Base-by-base conservation (phyloP, 2,329 filamentous ascomycete species). In the Scorias spongiosa region DNA sequence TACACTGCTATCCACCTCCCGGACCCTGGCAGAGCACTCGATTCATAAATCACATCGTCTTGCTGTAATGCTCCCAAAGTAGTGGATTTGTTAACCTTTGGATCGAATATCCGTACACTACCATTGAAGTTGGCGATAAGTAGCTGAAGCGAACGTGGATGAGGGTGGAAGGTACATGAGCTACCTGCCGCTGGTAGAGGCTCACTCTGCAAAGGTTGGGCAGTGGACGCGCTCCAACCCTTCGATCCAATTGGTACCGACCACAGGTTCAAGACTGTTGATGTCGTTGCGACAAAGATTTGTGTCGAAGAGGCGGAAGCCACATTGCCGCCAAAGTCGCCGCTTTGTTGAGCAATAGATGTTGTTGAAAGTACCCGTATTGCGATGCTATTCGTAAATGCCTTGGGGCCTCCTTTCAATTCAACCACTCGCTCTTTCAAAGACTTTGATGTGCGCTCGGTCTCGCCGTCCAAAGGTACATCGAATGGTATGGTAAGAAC, bases 51-150 rank as follows among this genome's bases (percentile, higher is more conserved):
- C 20, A 26, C 3, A 26, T 26, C 20, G 20, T 26, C 20, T 26
- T 26, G 20, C 20, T 26, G 20, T 26, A 26, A 7, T 7, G 20
- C 3, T 3, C 20, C 20, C 20, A 26, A 26, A 4, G 20, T 26
- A 26, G 20, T 7, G 7, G 20, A 26, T 26, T 26, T 26, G 20
- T 26, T 26, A 7, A 26, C 20, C 20, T 26, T 26, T 20, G 70
- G 71, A 43, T 76, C 71, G 52, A 75, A 76, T 11, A 80, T 63
- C 43, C 75, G 74, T 26, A 75, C 71, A 37, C 64, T 66, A 5
- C 76, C 75, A n/a, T 63, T 66, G 1, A 65, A 56, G 44, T 78
- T 74, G 1, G 69, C 65, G 6, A 80, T 61, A 8, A 80, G 63
- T 10, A 80, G 56, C 39, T 70, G 49, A 10, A 48, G 45, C 2